Evolutionary conservation across 306 rosid genomes (phyloP), one percentile per base, ranked within the genome.

Genomic region (Glycine tomentella): DNA sequence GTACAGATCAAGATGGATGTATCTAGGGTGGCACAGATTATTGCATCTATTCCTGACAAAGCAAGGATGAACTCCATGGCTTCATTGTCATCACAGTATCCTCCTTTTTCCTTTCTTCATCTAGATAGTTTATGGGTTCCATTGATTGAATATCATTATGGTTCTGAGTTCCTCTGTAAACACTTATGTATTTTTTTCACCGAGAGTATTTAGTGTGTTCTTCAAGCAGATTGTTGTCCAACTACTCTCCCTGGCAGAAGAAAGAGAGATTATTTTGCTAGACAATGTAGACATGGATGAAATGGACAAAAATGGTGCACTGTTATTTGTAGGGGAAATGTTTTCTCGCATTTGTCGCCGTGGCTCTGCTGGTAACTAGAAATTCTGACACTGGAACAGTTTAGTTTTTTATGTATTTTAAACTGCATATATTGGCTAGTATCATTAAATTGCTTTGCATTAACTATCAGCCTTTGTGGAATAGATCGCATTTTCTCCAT

Each of bases 11-110:
- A 83, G 76, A 67, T 89, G 69, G 59, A 72, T 61, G 84, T 88
- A 72, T 86, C 95, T 78, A 87, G 89, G 86, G 83, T 88, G 68
- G 95, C 97, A 50, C 94, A 93, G 84, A 79, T 90, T 77, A 88
- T 95, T 84, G 89, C 91, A 76, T 95, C 99, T 69, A 80, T 95
- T 87, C 98, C 99, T 58, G 98, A 95, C 86, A 95, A 91, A 89
- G 97, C 92, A 78, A 91, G 91, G 87, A 78, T 86, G 80, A 89
- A 87, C 83, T 89, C 90, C 78, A 81, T 68, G 15, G 74, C 88
- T 83, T 87, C 89, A 42, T 85, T 93, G 73, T 90, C 98, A 57
- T 86, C 99, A 36, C 94, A 90, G 99, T 95, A 95, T 93, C 93
- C 98, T 87, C 78, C 10, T 80, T 71, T 73, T 46, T 31, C 16